These are phyloP conservation scores for Sporothrix sp. DNA, from an alignment of 2,329 filamentous ascomycete genomes.

Conservation along the genomic window DNA sequence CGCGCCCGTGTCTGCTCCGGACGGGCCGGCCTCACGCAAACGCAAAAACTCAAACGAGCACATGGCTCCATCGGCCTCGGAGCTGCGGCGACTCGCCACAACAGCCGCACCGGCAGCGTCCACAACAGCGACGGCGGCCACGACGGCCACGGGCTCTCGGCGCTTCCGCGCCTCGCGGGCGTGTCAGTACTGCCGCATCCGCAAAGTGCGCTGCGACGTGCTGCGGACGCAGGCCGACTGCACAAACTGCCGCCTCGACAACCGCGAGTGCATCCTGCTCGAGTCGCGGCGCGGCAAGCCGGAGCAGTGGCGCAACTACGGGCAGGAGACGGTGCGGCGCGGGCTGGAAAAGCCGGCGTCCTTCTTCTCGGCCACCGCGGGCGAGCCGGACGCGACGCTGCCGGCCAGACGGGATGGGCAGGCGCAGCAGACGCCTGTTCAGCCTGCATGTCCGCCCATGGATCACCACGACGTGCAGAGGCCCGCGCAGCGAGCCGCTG, in stretches of 20 bases:
- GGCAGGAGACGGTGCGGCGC: background rate
- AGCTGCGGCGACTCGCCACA: no score
- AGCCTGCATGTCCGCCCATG: no score
- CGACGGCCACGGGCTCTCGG: background rate
- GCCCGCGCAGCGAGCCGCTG: no score
- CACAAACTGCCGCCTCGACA: conserved; percentile 8
- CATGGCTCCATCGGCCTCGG: no score
- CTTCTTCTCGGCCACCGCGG: no score
- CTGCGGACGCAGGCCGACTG: background rate
- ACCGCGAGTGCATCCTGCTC: background rate
- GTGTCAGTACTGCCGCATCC: conserved; percentile 7
- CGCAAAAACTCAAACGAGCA: background rate
- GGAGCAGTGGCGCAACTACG: conserved; percentile 2
- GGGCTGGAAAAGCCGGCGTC: background rate
- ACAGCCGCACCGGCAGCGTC: background rate
- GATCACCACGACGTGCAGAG: no score
- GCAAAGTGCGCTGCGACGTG: conserved; percentile 7
- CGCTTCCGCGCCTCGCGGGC: conserved; percentile 2
- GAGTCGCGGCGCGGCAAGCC: background rate
- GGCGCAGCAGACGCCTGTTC: no score
- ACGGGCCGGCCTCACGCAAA: background rate
- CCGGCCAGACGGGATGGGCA: background rate
- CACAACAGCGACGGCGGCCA: background rate
- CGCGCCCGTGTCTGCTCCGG: background rate
- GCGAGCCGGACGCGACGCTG: no score